phyloP scores from a whole-genome alignment of 495 filamentous ascomycete genomes.

The Acidiella bohemica region DNA sequence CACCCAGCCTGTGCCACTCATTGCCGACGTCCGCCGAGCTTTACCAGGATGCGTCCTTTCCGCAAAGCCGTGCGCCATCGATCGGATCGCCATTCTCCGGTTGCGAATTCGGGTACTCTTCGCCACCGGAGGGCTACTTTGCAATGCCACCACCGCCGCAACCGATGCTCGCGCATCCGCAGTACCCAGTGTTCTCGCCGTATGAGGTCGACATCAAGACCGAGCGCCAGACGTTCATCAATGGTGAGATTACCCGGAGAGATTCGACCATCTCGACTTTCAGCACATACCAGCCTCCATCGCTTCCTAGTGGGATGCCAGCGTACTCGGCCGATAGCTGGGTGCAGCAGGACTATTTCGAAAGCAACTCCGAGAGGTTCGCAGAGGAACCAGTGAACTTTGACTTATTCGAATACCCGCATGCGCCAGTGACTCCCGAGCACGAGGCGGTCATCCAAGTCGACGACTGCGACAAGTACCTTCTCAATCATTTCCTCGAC shows the following conservation, averaged over 20 bases:
- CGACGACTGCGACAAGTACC: constrained; percentile 72
- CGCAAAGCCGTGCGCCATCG: constrained; percentile 57
- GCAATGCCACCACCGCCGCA: constrained; percentile 29
- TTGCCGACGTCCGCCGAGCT: constrained; percentile 60
- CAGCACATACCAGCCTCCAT: constrained; percentile 69
- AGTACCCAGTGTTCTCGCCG: constrained; percentile 45
- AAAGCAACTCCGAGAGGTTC: constrained; percentile 45
- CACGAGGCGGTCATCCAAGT: constrained; percentile 64
- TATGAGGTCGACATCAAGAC: constrained; percentile 96
- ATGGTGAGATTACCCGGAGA: constrained; percentile 68
- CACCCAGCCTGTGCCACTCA: constrained; percentile 70
- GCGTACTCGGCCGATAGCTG: constrained; percentile 56
- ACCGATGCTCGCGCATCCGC: constrained; percentile 26
- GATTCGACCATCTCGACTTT: constrained; percentile 81
- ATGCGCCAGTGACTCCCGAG: constrained; percentile 40
- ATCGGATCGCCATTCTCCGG: constrained; percentile 64
- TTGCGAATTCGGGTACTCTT: constrained; percentile 58
- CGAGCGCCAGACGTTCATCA: constrained; percentile 85
- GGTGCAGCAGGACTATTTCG: constrained; percentile 60
- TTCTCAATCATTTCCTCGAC: constrained; percentile 86
- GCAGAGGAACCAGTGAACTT: constrained; percentile 54
- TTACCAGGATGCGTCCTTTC: constrained; percentile 58
- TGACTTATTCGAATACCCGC: constrained; percentile 63
- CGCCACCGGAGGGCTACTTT: constrained; percentile 26
- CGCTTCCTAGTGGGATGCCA: constrained; percentile 47